A percentile compares a stretch with the other conserved stretches of the same genome.
Conservation (phyloP, 225 moss, liverwort and hornwort species). For the Bryum argenteum region DNA sequence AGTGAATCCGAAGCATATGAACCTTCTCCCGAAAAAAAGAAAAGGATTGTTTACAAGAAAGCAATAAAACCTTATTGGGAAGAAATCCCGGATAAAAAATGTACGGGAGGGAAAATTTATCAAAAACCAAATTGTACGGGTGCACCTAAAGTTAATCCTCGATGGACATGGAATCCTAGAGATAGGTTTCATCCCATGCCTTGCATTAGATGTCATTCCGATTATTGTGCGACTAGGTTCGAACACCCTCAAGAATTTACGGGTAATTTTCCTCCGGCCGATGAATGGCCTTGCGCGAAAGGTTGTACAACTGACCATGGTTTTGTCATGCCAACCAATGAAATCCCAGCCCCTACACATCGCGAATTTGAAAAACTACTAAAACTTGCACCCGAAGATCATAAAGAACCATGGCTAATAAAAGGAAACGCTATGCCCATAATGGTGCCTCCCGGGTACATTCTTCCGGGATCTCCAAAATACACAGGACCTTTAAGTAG, state of each 20-base stretch:
- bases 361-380: constrained; percentile 16
- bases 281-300: not conserved
- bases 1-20: not conserved
- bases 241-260: constrained; percentile 22
- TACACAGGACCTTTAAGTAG: not conserved
- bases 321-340: not conserved
- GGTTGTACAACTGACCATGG: constrained; percentile 22
- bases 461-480: constrained; percentile 9
- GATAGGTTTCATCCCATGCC: constrained; percentile 13
- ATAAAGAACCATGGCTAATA: constrained; percentile 1
- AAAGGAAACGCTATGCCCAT: constrained; percentile 22
- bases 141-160: not conserved
- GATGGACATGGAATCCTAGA: constrained; percentile 28
- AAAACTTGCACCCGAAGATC: not conserved
- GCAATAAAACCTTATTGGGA: not conserved
- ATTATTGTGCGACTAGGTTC: constrained; percentile 25
- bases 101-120: not conserved
- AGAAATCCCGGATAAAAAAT: not conserved
- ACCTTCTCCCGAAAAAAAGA: not conserved
- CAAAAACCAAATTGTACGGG: not conserved
- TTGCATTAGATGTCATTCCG: constrained; percentile 12
- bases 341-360: not conserved
- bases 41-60: not conserved
- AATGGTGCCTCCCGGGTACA: not conserved
- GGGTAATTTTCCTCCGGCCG: not conserved